These are phyloP conservation scores for sweet orange (Citrus sinensis) DNA, from an alignment of 345 rosid species.

Conservation along the genomic window DNA sequence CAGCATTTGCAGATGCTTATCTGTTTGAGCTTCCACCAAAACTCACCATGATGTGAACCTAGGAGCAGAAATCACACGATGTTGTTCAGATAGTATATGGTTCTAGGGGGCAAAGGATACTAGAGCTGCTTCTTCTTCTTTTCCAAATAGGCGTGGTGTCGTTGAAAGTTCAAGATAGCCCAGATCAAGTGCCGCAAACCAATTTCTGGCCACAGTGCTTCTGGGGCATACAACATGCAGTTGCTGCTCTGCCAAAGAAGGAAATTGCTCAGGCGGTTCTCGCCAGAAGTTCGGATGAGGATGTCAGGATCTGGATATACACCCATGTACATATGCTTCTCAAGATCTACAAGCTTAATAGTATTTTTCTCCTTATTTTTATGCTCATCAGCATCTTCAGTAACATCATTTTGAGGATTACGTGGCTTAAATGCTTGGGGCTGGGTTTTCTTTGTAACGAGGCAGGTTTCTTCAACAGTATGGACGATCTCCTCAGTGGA, in stretches of 20 bases:
- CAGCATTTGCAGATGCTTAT: background rate
- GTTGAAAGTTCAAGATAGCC: conserved; percentile 54
- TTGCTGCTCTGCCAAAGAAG: conserved; percentile 55
- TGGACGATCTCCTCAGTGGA: conserved; percentile 18
- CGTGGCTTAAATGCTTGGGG: background rate
- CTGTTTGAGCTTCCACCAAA: background rate
- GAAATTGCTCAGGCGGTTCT: conserved; percentile 61
- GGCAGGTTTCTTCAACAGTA: conserved; percentile 1
- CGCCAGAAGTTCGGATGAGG: conserved; percentile 64
- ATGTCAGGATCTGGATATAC: conserved; percentile 66
- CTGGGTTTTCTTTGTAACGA: background rate
- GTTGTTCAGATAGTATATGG: background rate
- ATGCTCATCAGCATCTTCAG: background rate
- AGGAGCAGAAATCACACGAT: background rate
- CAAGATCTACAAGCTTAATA: conserved; percentile 39
- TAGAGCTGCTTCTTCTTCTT: conserved; percentile 41
- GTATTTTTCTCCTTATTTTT: background rate
- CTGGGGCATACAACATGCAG: conserved; percentile 41
- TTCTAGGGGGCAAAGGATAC: background rate
- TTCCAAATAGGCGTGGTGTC: conserved; percentile 40
- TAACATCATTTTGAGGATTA: background rate
- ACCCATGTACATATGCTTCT: conserved; percentile 49
- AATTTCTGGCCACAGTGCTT: conserved; percentile 72
- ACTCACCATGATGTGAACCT: background rate
- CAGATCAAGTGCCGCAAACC: conserved; percentile 59